Percentiles rank a stretch among this genome's conserved stretches.
Evolutionary conservation across 768 basidiomycete genomes (phyloP).

Genomic region (Collybia sp.): DNA sequence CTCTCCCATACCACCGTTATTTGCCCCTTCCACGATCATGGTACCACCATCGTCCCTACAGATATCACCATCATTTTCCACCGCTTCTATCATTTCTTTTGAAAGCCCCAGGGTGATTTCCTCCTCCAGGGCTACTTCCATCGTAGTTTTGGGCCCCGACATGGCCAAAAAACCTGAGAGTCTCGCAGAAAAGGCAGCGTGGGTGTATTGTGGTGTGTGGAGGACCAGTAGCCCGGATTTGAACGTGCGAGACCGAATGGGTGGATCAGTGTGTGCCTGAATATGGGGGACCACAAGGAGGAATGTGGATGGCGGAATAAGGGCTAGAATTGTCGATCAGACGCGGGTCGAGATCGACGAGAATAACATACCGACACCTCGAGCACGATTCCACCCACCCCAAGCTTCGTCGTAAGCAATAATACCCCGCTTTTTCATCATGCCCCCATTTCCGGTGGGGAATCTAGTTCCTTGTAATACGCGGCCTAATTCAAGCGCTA

Average conservation of each 20-base stretch:
- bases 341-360: neutral
- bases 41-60: constrained; percentile 66
- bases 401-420: constrained; percentile 90
- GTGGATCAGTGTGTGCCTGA: constrained; percentile 57
- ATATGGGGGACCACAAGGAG: constrained; percentile 71
- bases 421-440: constrained; percentile 78
- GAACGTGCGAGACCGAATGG: constrained; percentile 65
- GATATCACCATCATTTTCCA: constrained; percentile 67
- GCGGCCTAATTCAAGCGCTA: constrained; percentile 76
- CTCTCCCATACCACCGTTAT: constrained; percentile 46
- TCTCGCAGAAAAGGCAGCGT: constrained; percentile 63
- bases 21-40: constrained; percentile 32
- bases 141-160: constrained; percentile 48
- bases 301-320: constrained; percentile 87
- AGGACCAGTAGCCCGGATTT: constrained; percentile 74
- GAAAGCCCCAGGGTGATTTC: constrained; percentile 68
- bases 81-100: constrained; percentile 71
- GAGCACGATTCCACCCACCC: constrained; percentile 92
- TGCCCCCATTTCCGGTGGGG: constrained; percentile 34
- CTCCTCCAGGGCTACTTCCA: constrained; percentile 72
- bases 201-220: constrained; percentile 76
- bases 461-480: constrained; percentile 51
- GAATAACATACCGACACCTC: constrained; percentile 72
- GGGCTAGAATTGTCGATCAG: constrained; percentile 41
- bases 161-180: constrained; percentile 51